These are phyloP conservation scores for Polytrichum commune DNA, from an alignment of 225 moss, liverwort and hornwort genomes.

Conservation along the genomic window DNA sequence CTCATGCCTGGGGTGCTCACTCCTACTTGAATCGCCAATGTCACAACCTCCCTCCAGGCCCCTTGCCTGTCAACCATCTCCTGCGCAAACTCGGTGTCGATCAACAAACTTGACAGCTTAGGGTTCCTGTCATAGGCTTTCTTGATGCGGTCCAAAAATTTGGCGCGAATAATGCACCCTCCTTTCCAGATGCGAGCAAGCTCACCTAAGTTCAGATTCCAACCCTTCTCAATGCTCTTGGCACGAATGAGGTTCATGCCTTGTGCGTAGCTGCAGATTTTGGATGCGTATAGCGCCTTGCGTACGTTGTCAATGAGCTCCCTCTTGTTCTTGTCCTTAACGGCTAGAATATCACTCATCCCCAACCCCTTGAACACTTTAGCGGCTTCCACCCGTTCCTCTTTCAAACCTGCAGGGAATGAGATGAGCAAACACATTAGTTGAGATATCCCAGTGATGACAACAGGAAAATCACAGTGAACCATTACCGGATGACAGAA, in stretches of 20 bases:
- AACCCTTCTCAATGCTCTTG: conserved; percentile 74
- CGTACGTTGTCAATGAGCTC: conserved; percentile 85
- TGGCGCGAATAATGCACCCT: conserved; percentile 90
- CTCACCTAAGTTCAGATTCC: conserved; percentile 79
- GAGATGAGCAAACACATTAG: neutral
- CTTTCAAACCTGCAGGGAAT: conserved; percentile 58
- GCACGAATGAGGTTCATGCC: conserved; percentile 89
- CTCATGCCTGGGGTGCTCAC: conserved; percentile 94
- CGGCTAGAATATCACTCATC: conserved; percentile 46
- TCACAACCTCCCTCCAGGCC: conserved; percentile 83
- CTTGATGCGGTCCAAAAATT: conserved; percentile 84
- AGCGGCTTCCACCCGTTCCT: conserved; percentile 64
- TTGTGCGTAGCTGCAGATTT: conserved; percentile 91
- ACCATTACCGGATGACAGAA: neutral
- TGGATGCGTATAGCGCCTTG: conserved; percentile 82
- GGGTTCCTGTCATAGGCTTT: conserved; percentile 72
- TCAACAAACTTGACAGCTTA: conserved; percentile 74
- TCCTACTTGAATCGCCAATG: conserved; percentile 67
- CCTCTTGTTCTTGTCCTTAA: conserved; percentile 56
- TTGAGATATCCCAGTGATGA: neutral
- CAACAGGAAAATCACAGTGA: neutral
- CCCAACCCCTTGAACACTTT: conserved; percentile 54
- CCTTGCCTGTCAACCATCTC: conserved; percentile 92
- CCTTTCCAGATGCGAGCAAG: conserved; percentile 95
- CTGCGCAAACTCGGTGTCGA: conserved; percentile 85